Evolutionary conservation across 2,329 filamentous ascomycete species (phyloP), one percentile per base, ranked within the genome.

Genomic region (Metarhizium album): DNA sequence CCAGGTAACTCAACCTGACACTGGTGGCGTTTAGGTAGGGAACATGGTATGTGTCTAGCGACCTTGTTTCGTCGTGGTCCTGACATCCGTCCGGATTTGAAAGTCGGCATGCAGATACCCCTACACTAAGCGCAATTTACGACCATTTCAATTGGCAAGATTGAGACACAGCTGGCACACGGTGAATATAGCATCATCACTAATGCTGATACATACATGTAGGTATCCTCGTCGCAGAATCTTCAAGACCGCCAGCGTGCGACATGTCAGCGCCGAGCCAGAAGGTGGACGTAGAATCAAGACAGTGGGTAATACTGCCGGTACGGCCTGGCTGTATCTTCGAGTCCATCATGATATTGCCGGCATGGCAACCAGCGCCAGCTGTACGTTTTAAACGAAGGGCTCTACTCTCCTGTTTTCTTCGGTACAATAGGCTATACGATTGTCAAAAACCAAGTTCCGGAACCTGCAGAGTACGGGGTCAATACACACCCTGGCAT

Each of bases 371-470:
- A 45, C 67, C 67, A 69, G 48, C 62, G 59, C 64, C 62, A 67
- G 37, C 59, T 54, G 42, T 62, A 59, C 48, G 60, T 57, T 47
- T 55, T 61, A 35, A 62, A 57, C 53, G 62, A 65, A 58, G 59
- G 54, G 50, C 61, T 62, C 73, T 75, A 75, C 56, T 74, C 66
- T 55, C 67, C 69, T 52, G 59, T 57, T 55, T 69, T 69, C 47
- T 59, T 60, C 16, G 72, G 65, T 42, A 57, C 54, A 47, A 78
- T 73, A 5, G 75, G 65, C 70, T 70, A 43, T 7, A 37, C 29
- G 9, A 18, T n/a, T 45, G 27, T 53, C n/a, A 42, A 22, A 20
- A 27, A 42, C 11, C 14, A 5, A 20, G 3, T n/a, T 42, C 2
- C 11, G 40, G 37, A 20, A 7, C 13, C 7, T n/a, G 27, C 3